Evolutionary conservation across 768 basidiomycete genomes (phyloP).

Genomic region (Nidularia pulvinata): DNA sequence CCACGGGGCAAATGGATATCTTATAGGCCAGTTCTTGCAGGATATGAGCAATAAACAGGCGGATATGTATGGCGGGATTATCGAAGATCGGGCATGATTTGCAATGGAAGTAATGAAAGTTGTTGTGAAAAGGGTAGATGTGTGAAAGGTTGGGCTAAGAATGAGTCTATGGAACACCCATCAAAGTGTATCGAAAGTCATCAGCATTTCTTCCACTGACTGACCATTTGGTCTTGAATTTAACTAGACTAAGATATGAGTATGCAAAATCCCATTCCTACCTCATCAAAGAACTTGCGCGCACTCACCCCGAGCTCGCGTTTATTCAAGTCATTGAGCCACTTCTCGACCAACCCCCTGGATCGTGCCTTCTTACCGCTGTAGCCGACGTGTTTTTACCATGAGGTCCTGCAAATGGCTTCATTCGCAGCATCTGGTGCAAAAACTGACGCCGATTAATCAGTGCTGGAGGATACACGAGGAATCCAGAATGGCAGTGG

Average conservation of each 20-base stretch:
- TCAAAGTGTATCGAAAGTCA: slow-evolving; percentile 24
- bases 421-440: slow-evolving; percentile 34
- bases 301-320: slow-evolving; percentile 33
- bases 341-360: slow-evolving; percentile 12
- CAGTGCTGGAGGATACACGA: slow-evolving; percentile 30
- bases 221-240: slow-evolving; percentile 16
- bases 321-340: slow-evolving; percentile 45
- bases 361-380: background rate
- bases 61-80: slow-evolving; percentile 59
- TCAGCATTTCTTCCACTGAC: slow-evolving; percentile 7
- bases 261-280: slow-evolving; percentile 41
- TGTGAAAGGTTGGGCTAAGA: slow-evolving; percentile 45
- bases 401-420: slow-evolving; percentile 23
- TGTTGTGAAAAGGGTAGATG: slow-evolving; percentile 44
- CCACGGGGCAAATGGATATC: slow-evolving; percentile 15
- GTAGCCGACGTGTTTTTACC: background rate
- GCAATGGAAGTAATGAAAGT: slow-evolving; percentile 46
- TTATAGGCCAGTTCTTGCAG: no score
- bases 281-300: slow-evolving; percentile 31
- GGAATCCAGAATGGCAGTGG: slow-evolving; percentile 23
- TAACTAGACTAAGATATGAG: slow-evolving; percentile 28
- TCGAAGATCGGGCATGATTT: slow-evolving; percentile 57
- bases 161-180: slow-evolving; percentile 41
- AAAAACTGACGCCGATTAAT: slow-evolving; percentile 19
- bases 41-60: slow-evolving; percentile 47